Conservation (phyloP, 2,329 filamentous ascomycete genomes). For the Aureobasidium sp. region DNA sequence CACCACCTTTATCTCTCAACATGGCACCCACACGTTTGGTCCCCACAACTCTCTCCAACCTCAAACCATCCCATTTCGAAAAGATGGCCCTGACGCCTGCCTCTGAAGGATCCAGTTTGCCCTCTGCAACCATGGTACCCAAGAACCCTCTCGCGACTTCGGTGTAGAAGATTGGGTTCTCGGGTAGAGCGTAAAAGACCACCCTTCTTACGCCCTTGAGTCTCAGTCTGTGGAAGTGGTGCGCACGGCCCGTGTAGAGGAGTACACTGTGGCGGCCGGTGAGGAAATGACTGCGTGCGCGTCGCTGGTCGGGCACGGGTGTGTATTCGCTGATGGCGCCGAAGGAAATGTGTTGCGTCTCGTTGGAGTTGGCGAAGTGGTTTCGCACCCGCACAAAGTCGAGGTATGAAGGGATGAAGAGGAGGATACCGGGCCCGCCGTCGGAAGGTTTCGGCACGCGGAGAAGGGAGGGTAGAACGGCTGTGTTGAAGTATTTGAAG, state of each 20-base stretch:
- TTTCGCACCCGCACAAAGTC: slow-evolving; percentile 93
- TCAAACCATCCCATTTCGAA: slow-evolving; percentile 81
- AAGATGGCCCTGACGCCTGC: slow-evolving; percentile 54
- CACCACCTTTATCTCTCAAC: slow-evolving; percentile 67
- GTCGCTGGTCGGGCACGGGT: slow-evolving; percentile 64
- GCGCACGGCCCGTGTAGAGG: slow-evolving; percentile 89
- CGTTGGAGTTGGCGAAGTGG: slow-evolving; percentile 66
- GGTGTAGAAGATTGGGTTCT: slow-evolving; percentile 74
- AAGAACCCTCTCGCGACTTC: slow-evolving; percentile 66
- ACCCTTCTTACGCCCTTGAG: slow-evolving; percentile 73
- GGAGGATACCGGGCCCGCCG: slow-evolving; percentile 54
- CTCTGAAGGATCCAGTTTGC: slow-evolving; percentile 44
- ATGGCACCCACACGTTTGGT: slow-evolving; percentile 72
- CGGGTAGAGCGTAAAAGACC: slow-evolving; percentile 84
- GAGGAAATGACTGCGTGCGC: slow-evolving; percentile 80
- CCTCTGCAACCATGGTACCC: slow-evolving; percentile 45
- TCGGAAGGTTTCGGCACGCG: slow-evolving; percentile 56
- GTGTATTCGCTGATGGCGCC: slow-evolving; percentile 86
- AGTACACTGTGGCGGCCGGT: slow-evolving; percentile 73
- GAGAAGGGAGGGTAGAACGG: slow-evolving; percentile 65
- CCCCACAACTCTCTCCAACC: slow-evolving; percentile 80
- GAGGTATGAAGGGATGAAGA: slow-evolving; percentile 89
- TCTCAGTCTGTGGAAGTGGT: slow-evolving; percentile 87
- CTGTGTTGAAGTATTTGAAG: slow-evolving; percentile 83
- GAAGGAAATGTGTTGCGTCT: slow-evolving; percentile 55